Base-by-base conservation (phyloP, 2,329 filamentous ascomycete species). In the Colletotrichum zoysiae region DNA sequence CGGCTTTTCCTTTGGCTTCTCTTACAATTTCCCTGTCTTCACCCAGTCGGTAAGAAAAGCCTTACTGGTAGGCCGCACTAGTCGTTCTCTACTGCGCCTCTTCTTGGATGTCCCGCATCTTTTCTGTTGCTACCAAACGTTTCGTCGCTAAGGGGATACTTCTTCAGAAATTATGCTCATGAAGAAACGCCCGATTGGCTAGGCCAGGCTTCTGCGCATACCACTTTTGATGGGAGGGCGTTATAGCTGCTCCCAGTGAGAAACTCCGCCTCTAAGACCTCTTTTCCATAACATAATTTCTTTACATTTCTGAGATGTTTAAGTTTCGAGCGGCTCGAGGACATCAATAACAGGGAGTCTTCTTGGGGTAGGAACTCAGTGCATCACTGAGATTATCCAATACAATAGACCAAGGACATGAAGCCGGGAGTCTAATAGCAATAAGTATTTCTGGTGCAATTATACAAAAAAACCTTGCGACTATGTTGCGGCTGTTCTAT, bases 41-140 rank as follows among this genome's bases (percentile, higher is more conserved):
- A 56, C 35, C 64, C 65, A 55, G 65, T 71, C 58, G 63, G 64
- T 35, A 67, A 58, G 53, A 35, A 69, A 69, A 46, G 33, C 63
- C 61, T 64, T 65, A 59, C 61, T 44, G 67, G 61, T 59, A 69
- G 59, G 61, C 67, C 61, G 48, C 26, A 58, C 46, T 58, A n/a
- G 67, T 46, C 16, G 23, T 69, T 48, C 67, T 69, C 35, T 58
- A 16, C 35, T 46, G 61, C n/a, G 61, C 33, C 20, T 59, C 44
- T 12, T 30, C 11, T 40, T 40, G 59, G 38, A n/a, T 42, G 48
- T 62, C 23, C 67, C 65, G 61, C 61, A 69, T 69, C 61, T 69
- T 53, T 69, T 44, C 53, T 56, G 44, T 53, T 11, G 51, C 51
- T 20, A 44, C 60, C 14, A 12, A 57, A 23, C 16, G 5, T 0